Base-by-base conservation (phyloP, 768 basidiomycete species). In the Tylopilus rubrobrunneus region DNA sequence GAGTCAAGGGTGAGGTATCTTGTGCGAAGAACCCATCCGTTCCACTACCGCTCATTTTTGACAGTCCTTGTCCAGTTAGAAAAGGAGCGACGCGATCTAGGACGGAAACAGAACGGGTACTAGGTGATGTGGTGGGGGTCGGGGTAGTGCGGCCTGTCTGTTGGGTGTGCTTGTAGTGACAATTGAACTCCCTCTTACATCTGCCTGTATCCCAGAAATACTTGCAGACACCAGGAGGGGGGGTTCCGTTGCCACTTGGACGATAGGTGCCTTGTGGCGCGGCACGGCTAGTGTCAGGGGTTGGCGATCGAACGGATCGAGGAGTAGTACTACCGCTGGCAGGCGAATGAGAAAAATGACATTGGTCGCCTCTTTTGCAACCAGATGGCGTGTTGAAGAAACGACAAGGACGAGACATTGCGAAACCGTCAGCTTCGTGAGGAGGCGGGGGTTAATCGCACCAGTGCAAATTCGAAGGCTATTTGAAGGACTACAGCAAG, bases 181-280 rank as follows among this genome's bases (percentile, higher is more conserved):
- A 84, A 1, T 61, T 59, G 49, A 78, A 80, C 44, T 76, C 78
- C 14, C 64, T 63, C n/a, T 57, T 72, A 64, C 82, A 84, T 40
- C 55, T 66, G 10, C 81, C 82, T 1, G 58, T 65, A 1, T 70
- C 64, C 79, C 79, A 83, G 60, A 68, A 84, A 57, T 65, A 76
- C 25, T 56, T 65, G 66, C 82, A 84, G 8, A 72, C 66, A 2
- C 78, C 78, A n/a, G 49, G 56, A 42, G 69, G 67, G n/a, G 49
- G 9, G 21, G 28, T 55, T 4, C 51, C 53, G 11, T 49, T 23
- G 29, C 56, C 40, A 31, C 21, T 37, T 43, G 62, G 39, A 51
- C 28, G 52, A 21, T 39, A 7, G 17, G n/a, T 14, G 34, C 2
- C 9, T 31, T 56, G 50, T 48, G 52, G 41, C 48, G 25, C 5